phyloP scores from a whole-genome alignment of 2,329 filamentous ascomycete species.

The Alternaria viburni region DNA sequence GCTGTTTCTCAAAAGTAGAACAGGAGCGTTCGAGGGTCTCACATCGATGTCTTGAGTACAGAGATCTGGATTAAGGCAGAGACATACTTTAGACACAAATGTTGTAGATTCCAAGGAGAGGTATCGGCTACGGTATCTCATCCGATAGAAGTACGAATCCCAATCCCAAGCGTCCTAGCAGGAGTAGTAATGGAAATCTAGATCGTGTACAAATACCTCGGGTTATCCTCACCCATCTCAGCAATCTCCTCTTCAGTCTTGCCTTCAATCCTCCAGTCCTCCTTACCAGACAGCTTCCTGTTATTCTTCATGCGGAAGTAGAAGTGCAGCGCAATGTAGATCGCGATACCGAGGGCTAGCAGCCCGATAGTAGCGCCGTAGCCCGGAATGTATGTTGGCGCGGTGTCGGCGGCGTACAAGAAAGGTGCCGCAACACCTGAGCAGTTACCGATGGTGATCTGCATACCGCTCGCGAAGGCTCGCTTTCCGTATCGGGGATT shows the following conservation, averaged over 20 bases:
- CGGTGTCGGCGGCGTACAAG: constrained; percentile 20
- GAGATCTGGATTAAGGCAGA: too few species aligned
- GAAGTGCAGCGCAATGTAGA: constrained; percentile 26
- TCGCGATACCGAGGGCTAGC: constrained; percentile 19
- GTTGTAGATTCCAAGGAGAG: too few species aligned
- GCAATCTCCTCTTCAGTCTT: constrained; percentile 31
- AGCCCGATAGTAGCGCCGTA: constrained; percentile 33
- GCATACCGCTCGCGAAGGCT: constrained; percentile 36
- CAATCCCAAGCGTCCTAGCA: too few species aligned
- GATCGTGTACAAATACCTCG: constrained; percentile 32
- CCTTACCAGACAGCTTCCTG: constrained; percentile 29
- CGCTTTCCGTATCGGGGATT: constrained; percentile 41
- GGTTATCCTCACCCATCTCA: constrained; percentile 36
- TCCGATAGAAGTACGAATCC: too few species aligned
- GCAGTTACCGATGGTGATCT: constrained; percentile 47
- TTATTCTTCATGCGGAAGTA: constrained; percentile 30
- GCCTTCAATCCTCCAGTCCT: constrained; percentile 33
- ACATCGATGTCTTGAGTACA: too few species aligned
- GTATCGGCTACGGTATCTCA: too few species aligned
- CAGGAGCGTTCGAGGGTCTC: not conserved
- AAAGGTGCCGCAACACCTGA: constrained; percentile 42
- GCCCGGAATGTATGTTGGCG: constrained; percentile 26
- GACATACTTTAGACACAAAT: too few species aligned
- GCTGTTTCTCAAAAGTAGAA: not conserved
- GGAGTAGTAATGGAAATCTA: not conserved